A percentile compares a stretch with the other conserved stretches of the same genome.
Evolutionary conservation across 345 rosid genomes (phyloP).

Genomic region (Balakata baccata): DNA sequence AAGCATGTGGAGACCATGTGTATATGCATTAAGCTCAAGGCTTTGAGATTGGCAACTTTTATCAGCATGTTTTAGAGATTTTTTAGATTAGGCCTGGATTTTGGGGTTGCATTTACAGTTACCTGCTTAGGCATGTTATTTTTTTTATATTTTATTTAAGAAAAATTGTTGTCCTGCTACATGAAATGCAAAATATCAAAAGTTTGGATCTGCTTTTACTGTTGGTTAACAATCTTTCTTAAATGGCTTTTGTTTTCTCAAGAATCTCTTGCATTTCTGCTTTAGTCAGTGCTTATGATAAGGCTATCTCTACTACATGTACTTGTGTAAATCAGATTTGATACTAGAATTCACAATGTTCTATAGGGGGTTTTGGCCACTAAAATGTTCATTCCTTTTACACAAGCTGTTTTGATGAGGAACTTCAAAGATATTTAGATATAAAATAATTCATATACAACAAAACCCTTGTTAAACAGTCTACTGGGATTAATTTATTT

Average conservation of each 20-base stretch:
- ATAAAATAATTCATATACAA: not conserved
- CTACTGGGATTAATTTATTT: not conserved
- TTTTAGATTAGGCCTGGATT: not conserved
- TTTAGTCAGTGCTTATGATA: no score
- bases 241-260: not conserved
- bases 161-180: not conserved
- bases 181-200: not conserved
- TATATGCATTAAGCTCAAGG: not conserved
- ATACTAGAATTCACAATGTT: no score
- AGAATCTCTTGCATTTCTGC: not conserved
- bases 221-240: not conserved
- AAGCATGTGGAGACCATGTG: not conserved
- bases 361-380: no score
- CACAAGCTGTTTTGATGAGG: not conserved
- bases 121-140: not conserved
- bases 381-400: not conserved
- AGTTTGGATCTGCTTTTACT: not conserved
- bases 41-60: not conserved
- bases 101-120: not conserved
- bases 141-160: not conserved
- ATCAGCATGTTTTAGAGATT: not conserved
- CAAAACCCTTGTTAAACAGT: not conserved
- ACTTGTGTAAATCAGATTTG: no score
- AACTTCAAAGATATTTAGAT: not conserved
- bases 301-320: no score